phyloP scores from a whole-genome alignment of 164 flowering plant genomes.

The Hamamelis virginiana region DNA sequence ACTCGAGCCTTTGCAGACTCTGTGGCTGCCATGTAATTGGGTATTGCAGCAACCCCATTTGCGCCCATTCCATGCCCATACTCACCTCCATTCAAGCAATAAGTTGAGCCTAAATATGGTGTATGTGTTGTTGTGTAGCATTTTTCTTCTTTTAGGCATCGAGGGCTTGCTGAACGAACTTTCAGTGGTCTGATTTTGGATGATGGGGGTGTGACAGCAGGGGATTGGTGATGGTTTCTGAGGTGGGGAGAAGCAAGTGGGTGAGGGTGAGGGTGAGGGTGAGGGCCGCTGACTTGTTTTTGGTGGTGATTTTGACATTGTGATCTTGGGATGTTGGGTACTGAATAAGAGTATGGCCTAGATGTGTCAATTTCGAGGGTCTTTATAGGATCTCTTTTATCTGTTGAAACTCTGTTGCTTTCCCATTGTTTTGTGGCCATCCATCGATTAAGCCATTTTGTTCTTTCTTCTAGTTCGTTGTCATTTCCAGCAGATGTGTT shows the following conservation, averaged over 20 bases:
- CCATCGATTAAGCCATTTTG: constrained; percentile 64
- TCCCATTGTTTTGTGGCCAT: constrained; percentile 68
- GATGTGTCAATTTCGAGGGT: constrained; percentile 65
- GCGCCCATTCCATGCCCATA: not conserved
- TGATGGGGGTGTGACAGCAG: constrained; percentile 27
- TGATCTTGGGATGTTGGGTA: constrained; percentile 20
- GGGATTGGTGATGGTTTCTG: constrained; percentile 14
- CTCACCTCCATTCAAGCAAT: not conserved
- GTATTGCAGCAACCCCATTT: constrained; percentile 11
- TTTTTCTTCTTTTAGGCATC: constrained; percentile 26
- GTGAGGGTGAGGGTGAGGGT: no score
- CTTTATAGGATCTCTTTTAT: constrained; percentile 47
- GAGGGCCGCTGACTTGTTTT: constrained; percentile 8
- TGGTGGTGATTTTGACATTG: constrained; percentile 15
- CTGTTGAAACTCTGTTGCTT: constrained; percentile 46
- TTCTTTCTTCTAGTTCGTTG: constrained; percentile 42
- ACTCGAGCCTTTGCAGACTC: constrained; percentile 48
- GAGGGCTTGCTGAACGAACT: constrained; percentile 39
- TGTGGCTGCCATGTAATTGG: constrained; percentile 57
- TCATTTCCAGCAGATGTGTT: constrained; percentile 41
- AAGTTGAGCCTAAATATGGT: constrained; percentile 16
- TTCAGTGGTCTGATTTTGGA: constrained; percentile 19
- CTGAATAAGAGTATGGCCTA: constrained; percentile 39
- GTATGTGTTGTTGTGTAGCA: constrained; percentile 28
- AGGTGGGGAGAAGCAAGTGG: constrained; percentile 16